phyloP scores from a whole-genome alignment of 116 monocot species.

The Iris pallida region DNA sequence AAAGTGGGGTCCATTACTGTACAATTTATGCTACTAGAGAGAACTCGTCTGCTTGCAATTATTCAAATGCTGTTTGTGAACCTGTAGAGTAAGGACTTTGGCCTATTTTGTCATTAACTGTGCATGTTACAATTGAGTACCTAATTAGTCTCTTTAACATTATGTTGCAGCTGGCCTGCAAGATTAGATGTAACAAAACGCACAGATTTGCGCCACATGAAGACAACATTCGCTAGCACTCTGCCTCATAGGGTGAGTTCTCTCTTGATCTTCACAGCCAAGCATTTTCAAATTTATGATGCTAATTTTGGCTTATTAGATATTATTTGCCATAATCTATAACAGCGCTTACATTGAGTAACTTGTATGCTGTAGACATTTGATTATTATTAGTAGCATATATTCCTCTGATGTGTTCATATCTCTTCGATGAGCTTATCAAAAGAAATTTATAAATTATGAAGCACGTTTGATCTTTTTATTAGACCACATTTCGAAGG shows the following conservation, averaged over 20 bases:
- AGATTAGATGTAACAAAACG: slow-evolving; percentile 92
- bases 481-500: no score
- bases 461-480: no score
- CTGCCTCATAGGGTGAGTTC: slow-evolving; percentile 64
- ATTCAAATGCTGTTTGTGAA: slow-evolving; percentile 53
- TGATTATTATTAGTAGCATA: no score
- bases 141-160: slow-evolving; percentile 7
- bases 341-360: no score
- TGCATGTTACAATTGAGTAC: slow-evolving; percentile 3
- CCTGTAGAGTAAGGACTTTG: slow-evolving; percentile 79
- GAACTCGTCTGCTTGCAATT: slow-evolving; percentile 59
- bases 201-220: slow-evolving; percentile 74
- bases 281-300: no score
- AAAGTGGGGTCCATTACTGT: slow-evolving; percentile 95
- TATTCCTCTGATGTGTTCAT: no score
- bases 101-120: not conserved
- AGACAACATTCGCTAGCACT: slow-evolving; percentile 60
- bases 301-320: no score
- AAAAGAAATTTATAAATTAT: no score
- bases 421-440: no score
- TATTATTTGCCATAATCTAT: no score
- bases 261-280: not conserved
- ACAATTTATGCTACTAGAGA: slow-evolving; percentile 68
- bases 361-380: no score
- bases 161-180: slow-evolving; percentile 78